These are phyloP conservation scores for Panicum virgatum DNA, from an alignment of 202 grass and related monocot genomes.

Conservation along the genomic window DNA sequence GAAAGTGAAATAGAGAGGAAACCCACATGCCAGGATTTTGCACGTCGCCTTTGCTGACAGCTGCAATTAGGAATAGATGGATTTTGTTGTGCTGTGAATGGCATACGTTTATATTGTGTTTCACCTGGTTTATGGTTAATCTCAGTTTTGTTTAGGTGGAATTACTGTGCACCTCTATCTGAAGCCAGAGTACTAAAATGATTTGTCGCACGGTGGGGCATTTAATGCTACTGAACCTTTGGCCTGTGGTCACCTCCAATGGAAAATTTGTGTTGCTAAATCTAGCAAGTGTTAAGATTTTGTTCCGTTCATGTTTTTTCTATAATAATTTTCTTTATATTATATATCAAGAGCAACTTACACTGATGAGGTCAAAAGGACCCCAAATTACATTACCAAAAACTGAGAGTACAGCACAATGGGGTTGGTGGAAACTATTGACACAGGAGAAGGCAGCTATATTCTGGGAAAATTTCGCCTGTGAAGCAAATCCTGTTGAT, in stretches of 20 bases:
- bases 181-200: neutral
- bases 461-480: too few relatives aligned
- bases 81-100: neutral
- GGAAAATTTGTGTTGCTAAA: neutral
- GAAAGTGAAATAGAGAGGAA: constrained; percentile 44
- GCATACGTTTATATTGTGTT: neutral
- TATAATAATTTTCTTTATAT: too few relatives aligned
- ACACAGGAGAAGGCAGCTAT: too few relatives aligned
- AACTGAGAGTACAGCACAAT: too few relatives aligned
- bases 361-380: too few relatives aligned
- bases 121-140: neutral
- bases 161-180: neutral
- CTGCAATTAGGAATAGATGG: neutral
- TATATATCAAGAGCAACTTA: too few relatives aligned
- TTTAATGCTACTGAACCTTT: neutral
- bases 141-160: neutral
- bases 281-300: neutral
- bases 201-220: neutral
- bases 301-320: neutral
- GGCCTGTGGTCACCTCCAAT: too few relatives aligned
- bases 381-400: too few relatives aligned
- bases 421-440: too few relatives aligned
- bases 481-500: too few relatives aligned
- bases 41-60: neutral
- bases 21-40: neutral